A percentile compares a stretch with the other conserved stretches of the same genome.
Evolutionary conservation across 805 yeast species (phyloP).

Genomic region (Candida patagonica): DNA sequence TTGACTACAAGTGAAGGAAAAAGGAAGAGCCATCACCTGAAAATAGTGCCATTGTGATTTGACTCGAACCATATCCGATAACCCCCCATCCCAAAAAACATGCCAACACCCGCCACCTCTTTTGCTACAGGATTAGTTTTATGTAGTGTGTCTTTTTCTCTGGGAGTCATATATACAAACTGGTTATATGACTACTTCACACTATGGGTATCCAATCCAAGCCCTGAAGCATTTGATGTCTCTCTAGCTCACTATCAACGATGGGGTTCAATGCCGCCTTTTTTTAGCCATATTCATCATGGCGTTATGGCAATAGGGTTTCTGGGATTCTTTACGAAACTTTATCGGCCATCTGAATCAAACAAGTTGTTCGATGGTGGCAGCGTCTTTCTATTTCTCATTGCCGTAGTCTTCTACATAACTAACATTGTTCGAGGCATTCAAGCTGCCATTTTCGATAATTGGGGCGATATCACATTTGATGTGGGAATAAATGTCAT

Average conservation of each 20-base stretch:
- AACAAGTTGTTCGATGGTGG: conserved; percentile 86
- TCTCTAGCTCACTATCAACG: conserved; percentile 66
- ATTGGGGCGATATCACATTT: conserved; percentile 92
- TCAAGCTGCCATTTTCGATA: conserved; percentile 54
- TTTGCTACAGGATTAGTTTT: conserved; percentile 25
- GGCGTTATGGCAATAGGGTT: conserved; percentile 55
- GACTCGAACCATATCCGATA: not conserved
- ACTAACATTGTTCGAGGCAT: conserved; percentile 81
- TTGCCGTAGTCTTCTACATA: conserved; percentile 68
- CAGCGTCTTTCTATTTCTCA: conserved; percentile 60
- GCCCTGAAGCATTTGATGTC: conserved; percentile 44
- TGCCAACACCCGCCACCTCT: conserved; percentile 28
- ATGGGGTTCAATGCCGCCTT: conserved; percentile 59
- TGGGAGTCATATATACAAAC: conserved; percentile 72
- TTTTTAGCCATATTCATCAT: conserved; percentile 55
- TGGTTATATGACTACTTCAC: conserved; percentile 74
- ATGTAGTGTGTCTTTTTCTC: conserved; percentile 55
- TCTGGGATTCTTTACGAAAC: conserved; percentile 62
- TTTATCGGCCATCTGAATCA: conserved; percentile 82
- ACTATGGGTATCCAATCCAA: conserved; percentile 50
- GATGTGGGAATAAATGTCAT: conserved; percentile 82
- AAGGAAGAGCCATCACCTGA: no score
- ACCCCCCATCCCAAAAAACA: conserved; percentile 3
- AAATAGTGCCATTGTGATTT: not conserved
- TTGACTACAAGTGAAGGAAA: no score